Base-by-base conservation (phyloP, 495 filamentous ascomycete species). In the Lophium mytilinum region DNA sequence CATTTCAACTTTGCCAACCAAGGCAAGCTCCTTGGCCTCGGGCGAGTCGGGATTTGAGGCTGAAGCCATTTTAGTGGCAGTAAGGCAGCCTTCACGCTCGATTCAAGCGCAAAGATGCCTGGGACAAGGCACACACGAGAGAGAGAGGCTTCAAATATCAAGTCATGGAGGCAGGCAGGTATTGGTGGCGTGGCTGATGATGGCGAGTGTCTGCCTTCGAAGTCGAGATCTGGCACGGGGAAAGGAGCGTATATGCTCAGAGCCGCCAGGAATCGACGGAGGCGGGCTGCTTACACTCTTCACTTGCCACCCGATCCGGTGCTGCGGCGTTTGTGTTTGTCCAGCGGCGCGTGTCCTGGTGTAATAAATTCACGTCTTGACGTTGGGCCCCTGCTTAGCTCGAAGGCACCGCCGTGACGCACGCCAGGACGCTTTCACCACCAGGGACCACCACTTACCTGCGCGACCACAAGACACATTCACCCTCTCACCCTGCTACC, bases 1-100 rank as follows among this genome's bases (percentile, higher is more conserved):
- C 66, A 95, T 85, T 69, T 96, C 89, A 48, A 96, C 87, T 66
- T 94, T 95, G 63, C 87, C 88, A 58, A 96, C 78, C 52, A 96
- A 82, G 56, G 81, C 83, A 58, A 96, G 80, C 76, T 98, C 93
- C 52, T 82, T 78, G 65, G 80, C 80, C 70, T 89, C 88, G 33
- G 73, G 43, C 57, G 10, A 18, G 36, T 21, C 51, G 21, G 15
- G 59, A 50, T 4, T 55, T 55, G 55, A 62, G 58, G 45, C n/a
- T 51, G 36, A 58, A 41, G 55, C 46, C 43, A 53, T 48, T 30
- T 48, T 24, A 8, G 15, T 17, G 39, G 39, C 17, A 3, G 11
- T 17, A 41, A 41, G 8, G 39, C 39, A 17, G 17, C 17, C 8
- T 41, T 41, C 3, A 12, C 17, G 39, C 11, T 41, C 17, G 2